Percentiles rank a stretch among this genome's conserved stretches.
phyloP scores from a whole-genome alignment of 768 basidiomycete species.

The Piloderma croceum region DNA sequence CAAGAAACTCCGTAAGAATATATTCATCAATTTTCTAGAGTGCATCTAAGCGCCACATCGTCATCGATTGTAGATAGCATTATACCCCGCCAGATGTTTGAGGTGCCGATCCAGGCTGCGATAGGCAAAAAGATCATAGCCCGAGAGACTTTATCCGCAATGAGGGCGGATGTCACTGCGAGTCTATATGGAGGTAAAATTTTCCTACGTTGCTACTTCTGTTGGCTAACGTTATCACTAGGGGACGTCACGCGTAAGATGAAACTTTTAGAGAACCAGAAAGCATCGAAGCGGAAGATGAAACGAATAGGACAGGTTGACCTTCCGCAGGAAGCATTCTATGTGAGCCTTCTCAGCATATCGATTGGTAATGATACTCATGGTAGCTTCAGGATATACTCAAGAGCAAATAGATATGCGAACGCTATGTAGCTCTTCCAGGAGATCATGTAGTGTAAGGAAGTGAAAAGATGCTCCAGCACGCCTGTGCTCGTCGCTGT shows the following conservation, averaged over 20 bases:
- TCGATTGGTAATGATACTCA: conserved; percentile 11
- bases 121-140: conserved; percentile 85
- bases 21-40: conserved; percentile 10
- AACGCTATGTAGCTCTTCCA: too few relatives aligned
- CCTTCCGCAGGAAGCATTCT: conserved; percentile 95
- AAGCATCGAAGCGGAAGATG: conserved; percentile 86
- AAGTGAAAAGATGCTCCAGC: too few relatives aligned
- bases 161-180: conserved; percentile 90
- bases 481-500: too few relatives aligned
- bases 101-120: conserved; percentile 92
- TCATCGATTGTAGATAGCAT: conserved; percentile 62
- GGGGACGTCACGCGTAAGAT: conserved; percentile 92
- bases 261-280: conserved; percentile 84
- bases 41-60: neutral
- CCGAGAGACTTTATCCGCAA: conserved; percentile 79
- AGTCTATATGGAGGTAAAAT: conserved; percentile 80
- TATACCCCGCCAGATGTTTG: conserved; percentile 88
- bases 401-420: too few relatives aligned
- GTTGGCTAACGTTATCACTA: conserved; percentile 16
- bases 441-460: too few relatives aligned
- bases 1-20: conserved; percentile 86
- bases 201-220: conserved; percentile 3
- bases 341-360: conserved; percentile 73
- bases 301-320: conserved; percentile 85
- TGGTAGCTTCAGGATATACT: too few relatives aligned